Conservation (phyloP, 805 yeast species). For the Candida caryicola region DNA sequence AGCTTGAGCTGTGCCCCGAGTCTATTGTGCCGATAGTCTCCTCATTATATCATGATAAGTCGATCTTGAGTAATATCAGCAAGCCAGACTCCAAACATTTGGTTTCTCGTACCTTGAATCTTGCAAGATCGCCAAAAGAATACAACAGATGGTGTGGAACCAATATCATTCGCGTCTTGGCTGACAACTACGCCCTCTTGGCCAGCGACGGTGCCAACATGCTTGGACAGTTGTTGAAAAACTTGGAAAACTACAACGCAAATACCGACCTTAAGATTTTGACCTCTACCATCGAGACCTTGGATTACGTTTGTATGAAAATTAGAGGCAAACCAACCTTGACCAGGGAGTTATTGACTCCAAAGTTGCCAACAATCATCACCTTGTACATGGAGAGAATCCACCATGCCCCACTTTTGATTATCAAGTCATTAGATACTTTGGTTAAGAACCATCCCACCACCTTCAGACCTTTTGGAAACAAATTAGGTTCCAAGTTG, state of each 20-base stretch:
- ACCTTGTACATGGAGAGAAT: slow-evolving; percentile 46
- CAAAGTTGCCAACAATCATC: slow-evolving; percentile 66
- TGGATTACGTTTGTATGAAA: slow-evolving; percentile 40
- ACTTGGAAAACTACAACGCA: slow-evolving; percentile 38
- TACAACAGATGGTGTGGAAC: slow-evolving; percentile 59
- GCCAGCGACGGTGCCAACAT: slow-evolving; percentile 41
- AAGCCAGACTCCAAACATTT: slow-evolving; percentile 51
- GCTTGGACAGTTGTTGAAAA: slow-evolving; percentile 40
- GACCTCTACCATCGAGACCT: slow-evolving; percentile 37
- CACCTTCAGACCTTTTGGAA: slow-evolving; percentile 76
- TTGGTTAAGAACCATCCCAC: slow-evolving; percentile 62
- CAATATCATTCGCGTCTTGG: slow-evolving; percentile 47
- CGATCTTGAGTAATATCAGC: slow-evolving; percentile 40
- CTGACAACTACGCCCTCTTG: slow-evolving; percentile 33
- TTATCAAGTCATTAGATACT: slow-evolving; percentile 32
- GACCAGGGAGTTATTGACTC: slow-evolving; percentile 79
- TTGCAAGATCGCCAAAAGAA: slow-evolving; percentile 44
- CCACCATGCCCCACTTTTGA: slow-evolving; percentile 28
- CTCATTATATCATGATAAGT: slow-evolving; percentile 25
- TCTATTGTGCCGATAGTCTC: slow-evolving; percentile 31
- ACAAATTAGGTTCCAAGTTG: slow-evolving; percentile 53
- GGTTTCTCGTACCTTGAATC: slow-evolving; percentile 41
- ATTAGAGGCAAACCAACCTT: slow-evolving; percentile 80
- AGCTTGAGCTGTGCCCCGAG: slow-evolving; percentile 8
- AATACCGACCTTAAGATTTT: slow-evolving; percentile 33